phyloP scores from a whole-genome alignment of 2,329 filamentous ascomycete species.

The Fusarium decemcellulare region DNA sequence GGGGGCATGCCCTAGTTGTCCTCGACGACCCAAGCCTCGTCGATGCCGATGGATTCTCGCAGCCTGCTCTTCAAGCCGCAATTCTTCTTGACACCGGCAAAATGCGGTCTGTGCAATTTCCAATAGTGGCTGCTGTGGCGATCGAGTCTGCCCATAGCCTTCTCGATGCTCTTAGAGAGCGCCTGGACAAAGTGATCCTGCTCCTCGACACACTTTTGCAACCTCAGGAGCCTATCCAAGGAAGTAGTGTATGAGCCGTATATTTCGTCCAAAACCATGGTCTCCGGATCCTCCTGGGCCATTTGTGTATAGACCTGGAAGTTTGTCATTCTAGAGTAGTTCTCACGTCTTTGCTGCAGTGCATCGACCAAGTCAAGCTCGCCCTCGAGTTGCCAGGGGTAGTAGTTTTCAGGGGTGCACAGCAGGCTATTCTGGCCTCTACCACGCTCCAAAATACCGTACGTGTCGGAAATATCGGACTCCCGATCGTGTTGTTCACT shows the following conservation, averaged over 20 bases:
- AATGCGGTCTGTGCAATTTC: too few relatives aligned
- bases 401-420: neutral
- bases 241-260: constrained; percentile 1
- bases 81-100: constrained; percentile 30
- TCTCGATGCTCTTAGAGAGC: constrained; percentile 19
- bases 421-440: neutral
- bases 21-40: constrained; percentile 33
- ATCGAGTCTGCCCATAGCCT: too few relatives aligned
- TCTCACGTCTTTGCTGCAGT: neutral
- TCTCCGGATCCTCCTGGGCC: too few relatives aligned
- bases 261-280: too few relatives aligned
- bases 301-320: too few relatives aligned
- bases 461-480: too few relatives aligned
- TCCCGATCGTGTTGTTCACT: too few relatives aligned
- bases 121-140: too few relatives aligned
- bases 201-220: constrained; percentile 28
- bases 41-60: constrained; percentile 22
- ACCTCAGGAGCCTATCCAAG: constrained; percentile 15
- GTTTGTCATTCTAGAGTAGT: too few relatives aligned
- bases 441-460: neutral
- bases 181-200: constrained; percentile 5
- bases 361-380: neutral
- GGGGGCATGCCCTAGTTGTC: constrained; percentile 30
- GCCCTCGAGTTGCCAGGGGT: neutral
- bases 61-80: constrained; percentile 43